phyloP scores from a whole-genome alignment of 139 green algal species.

The Nannochloris sp. region DNA sequence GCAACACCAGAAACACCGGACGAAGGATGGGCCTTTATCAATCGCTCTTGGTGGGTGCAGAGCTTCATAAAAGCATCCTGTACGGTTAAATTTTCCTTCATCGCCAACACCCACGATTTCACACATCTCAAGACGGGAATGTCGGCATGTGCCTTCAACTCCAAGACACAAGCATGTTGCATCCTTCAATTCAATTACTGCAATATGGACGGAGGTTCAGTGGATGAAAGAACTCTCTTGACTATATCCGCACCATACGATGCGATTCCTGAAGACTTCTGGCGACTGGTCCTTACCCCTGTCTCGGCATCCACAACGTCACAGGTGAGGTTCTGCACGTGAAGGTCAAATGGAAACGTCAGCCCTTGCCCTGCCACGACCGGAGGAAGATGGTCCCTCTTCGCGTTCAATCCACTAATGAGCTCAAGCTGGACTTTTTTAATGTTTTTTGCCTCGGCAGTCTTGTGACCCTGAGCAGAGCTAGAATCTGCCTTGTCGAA shows the following conservation, averaged over 20 bases:
- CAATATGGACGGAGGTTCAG: slow-evolving; percentile 50
- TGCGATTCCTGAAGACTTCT: neutral
- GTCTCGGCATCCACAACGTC: slow-evolving; percentile 7
- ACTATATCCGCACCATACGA: slow-evolving; percentile 46
- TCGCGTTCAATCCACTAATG: slow-evolving; percentile 64
- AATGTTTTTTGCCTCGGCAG: too few species aligned
- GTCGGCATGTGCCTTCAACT: too few species aligned
- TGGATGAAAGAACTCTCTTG: slow-evolving; percentile 50
- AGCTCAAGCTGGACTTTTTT: slow-evolving; percentile 10
- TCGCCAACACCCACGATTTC: too few species aligned
- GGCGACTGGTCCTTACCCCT: neutral
- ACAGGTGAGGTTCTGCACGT: too few species aligned
- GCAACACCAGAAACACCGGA: neutral
- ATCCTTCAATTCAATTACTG: slow-evolving; percentile 14
- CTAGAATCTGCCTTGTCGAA: too few species aligned
- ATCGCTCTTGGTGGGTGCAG: too few species aligned
- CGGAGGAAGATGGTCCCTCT: slow-evolving; percentile 80
- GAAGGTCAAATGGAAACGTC: slow-evolving; percentile 87
- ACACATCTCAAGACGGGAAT: too few species aligned
- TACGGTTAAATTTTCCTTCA: too few species aligned
- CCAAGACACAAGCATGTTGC: too few species aligned
- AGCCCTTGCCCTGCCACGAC: slow-evolving; percentile 56
- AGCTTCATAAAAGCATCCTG: too few species aligned
- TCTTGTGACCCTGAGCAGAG: too few species aligned
- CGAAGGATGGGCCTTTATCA: too few species aligned